Conservation (phyloP, 2,329 filamentous ascomycete species). For the Cylindrodendrum hubeiense region DNA sequence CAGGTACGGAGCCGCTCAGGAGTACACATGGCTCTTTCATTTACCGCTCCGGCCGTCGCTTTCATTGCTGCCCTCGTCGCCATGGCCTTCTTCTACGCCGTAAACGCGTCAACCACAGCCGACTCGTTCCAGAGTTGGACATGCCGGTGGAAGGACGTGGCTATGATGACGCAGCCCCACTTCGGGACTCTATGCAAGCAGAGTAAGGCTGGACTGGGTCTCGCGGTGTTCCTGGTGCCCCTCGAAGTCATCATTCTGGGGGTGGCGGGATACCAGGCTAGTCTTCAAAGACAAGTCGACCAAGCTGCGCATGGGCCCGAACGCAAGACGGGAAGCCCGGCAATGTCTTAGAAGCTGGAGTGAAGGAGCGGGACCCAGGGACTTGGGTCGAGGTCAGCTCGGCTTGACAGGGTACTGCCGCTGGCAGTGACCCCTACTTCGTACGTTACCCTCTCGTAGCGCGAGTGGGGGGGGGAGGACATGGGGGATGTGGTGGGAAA, state of each 20-base stretch:
- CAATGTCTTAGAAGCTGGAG: slow-evolving; percentile 34
- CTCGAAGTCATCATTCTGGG: slow-evolving; percentile 64
- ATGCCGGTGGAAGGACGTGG: slow-evolving; percentile 69
- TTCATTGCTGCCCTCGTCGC: slow-evolving; percentile 61
- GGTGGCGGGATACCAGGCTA: slow-evolving; percentile 58
- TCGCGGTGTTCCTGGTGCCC: slow-evolving; percentile 69
- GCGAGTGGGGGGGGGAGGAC: slow-evolving; percentile 1
- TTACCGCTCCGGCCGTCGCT: slow-evolving; percentile 46
- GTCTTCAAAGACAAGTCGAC: slow-evolving; percentile 57
- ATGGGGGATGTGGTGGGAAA: not conserved
- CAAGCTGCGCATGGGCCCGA: slow-evolving; percentile 39
- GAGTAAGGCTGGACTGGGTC: slow-evolving; percentile 65
- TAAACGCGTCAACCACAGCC: slow-evolving; percentile 63
- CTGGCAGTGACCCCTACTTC: not conserved
- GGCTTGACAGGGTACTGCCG: not conserved
- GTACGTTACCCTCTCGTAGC: not conserved
- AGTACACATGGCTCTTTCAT: slow-evolving; percentile 34
- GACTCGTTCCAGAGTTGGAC: slow-evolving; percentile 73
- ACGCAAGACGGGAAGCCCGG: slow-evolving; percentile 50
- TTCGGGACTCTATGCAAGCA: slow-evolving; percentile 69
- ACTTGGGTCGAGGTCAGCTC: slow-evolving; percentile 24
- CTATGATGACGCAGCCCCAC: slow-evolving; percentile 65
- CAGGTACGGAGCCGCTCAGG: slow-evolving; percentile 38
- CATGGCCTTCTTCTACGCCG: slow-evolving; percentile 68
- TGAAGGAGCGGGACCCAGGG: slow-evolving; percentile 14